Evolutionary conservation across 1,284 basidiomycete species (phyloP), one percentile per base, ranked within the genome.

Genomic region (Trametes hirsuta): DNA sequence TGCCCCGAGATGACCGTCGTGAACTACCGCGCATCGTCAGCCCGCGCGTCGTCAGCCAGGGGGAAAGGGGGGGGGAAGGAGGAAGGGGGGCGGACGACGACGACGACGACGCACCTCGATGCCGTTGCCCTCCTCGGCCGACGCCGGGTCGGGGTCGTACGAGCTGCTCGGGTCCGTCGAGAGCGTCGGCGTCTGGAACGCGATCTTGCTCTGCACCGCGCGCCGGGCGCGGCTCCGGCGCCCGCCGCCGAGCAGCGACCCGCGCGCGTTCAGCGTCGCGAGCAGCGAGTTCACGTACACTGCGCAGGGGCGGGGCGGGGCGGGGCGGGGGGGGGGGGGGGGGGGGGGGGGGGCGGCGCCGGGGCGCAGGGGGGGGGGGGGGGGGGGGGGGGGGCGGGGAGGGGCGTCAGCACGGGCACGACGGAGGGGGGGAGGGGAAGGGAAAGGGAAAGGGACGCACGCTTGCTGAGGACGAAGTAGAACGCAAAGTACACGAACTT

Each of bases 381-480:
- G 39, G 39, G 2, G 35, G 11, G 18, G 9, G 35, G 18, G 3
- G 21, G 21, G 46, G 8, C 9, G 18, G 21, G 10, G 4, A n/a
- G 9, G 1, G 34, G 24, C 14, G 30, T 18, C 18, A 42, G 41
- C 10, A 18, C 1, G n/a, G 24, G 34, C 2, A 42, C 51, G 18
- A 18, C n/a, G 18, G 18, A 18, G 18, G 21, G 21, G 46, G 8
- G 6, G 18, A 36, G 10, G 4, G 15, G 9, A 1, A 18, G 24
- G 6, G 44, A 10, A 3, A 34, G 18, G 9, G 6, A 12, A 8
- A 1, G 39, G 14, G 12, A 49, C 55, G 22, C 24, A 62, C 61
- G 22, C 39, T 62, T 62, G 56, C 61, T 62, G 22, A 55, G 50
- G 3, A 53, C 57, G 47, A 62, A 59, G 53, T 58, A 62, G 49